These are phyloP conservation scores for Sugiyamaella paludigena DNA, from an alignment of 1,139 yeast genomes.

Conservation along the genomic window DNA sequence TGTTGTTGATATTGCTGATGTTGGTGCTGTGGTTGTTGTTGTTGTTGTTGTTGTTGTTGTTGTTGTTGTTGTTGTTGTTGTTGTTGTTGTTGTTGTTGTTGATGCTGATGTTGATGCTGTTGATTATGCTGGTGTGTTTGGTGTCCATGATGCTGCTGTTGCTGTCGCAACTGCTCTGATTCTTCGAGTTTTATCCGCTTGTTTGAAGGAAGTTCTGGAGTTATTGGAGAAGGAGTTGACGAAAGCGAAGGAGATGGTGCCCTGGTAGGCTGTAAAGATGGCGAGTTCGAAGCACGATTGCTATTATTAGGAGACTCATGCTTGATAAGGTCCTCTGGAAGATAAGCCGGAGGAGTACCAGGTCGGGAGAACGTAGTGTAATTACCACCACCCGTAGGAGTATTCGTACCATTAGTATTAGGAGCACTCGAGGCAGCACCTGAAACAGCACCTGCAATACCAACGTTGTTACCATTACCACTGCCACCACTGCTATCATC, in stretches of 20 bases:
- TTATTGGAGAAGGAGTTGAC: slow-evolving; percentile 4
- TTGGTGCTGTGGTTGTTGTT: not conserved
- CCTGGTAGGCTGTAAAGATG: slow-evolving; percentile 2
- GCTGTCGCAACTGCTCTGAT: not conserved
- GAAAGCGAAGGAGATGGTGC: slow-evolving; percentile 6
- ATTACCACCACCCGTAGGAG: not conserved
- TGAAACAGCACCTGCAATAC: not conserved
- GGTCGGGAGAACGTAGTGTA: slow-evolving; percentile 26
- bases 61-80: not conserved
- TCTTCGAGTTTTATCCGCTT: slow-evolving; percentile 1
- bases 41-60: slow-evolving; percentile 1
- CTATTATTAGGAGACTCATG: slow-evolving; percentile 6
- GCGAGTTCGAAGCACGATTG: not conserved
- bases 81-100: slow-evolving; percentile 1
- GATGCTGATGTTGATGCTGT: not conserved
- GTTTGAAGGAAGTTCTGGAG: not conserved
- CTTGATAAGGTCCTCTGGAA: slow-evolving; percentile 28
- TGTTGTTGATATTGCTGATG: not conserved
- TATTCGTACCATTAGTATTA: not conserved
- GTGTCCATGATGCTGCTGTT: not conserved
- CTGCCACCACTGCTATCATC: not conserved
- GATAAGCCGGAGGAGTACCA: slow-evolving; percentile 30
- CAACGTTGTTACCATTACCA: not conserved
- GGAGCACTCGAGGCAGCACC: not conserved
- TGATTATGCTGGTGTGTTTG: not conserved